Evolutionary conservation across 805 yeast species (phyloP).

Genomic region (Wickerhamomyces canadensis): DNA sequence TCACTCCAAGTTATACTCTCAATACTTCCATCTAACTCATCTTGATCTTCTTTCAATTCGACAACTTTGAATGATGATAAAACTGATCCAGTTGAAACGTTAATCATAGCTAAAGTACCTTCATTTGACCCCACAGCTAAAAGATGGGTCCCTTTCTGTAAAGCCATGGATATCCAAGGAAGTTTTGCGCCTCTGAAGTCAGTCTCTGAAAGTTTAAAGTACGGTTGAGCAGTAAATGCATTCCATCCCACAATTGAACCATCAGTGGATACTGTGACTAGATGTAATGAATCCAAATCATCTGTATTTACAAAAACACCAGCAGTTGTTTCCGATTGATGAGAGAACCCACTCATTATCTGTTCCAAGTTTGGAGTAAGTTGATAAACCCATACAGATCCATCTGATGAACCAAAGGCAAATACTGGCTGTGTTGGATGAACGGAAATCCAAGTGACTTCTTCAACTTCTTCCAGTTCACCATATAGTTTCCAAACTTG

Average conservation of each 20-base stretch:
- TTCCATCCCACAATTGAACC: slow-evolving; percentile 87
- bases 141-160: slow-evolving; percentile 42
- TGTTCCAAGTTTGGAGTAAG: slow-evolving; percentile 58
- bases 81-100: slow-evolving; percentile 66
- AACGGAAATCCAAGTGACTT: slow-evolving; percentile 73
- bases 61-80: slow-evolving; percentile 61
- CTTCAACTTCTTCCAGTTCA: slow-evolving; percentile 82
- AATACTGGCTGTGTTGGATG: slow-evolving; percentile 79
- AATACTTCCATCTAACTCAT: slow-evolving; percentile 59
- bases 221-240: slow-evolving; percentile 67
- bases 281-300: slow-evolving; percentile 51
- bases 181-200: slow-evolving; percentile 71
- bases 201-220: slow-evolving; percentile 58
- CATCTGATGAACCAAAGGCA: slow-evolving; percentile 91
- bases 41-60: slow-evolving; percentile 49
- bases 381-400: slow-evolving; percentile 91
- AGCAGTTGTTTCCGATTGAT: slow-evolving; percentile 71
- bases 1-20: slow-evolving; percentile 85
- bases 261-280: slow-evolving; percentile 80
- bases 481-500: slow-evolving; percentile 73
- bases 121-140: slow-evolving; percentile 84
- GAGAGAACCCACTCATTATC: slow-evolving; percentile 75
- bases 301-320: slow-evolving; percentile 67
- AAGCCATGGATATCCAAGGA: slow-evolving; percentile 80
- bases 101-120: slow-evolving; percentile 77